A percentile compares a stretch with the other conserved stretches of the same genome.
Evolutionary conservation across 208 protist genomes (phyloP).

Genomic region (Leptomonas pyrrhocoris): DNA sequence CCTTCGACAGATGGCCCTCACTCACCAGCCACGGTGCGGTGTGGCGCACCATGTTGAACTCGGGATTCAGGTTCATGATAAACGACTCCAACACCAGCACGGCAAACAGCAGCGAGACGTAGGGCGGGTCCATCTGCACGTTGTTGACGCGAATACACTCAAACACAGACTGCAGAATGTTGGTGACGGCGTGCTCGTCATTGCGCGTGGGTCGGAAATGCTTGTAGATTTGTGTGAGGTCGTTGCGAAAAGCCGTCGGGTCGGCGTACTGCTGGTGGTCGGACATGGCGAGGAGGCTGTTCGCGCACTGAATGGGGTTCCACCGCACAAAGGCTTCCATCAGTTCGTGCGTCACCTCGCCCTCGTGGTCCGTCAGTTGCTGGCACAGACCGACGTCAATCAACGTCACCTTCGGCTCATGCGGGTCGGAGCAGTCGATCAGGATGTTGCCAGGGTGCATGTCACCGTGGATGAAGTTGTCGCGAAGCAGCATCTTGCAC

Average conservation of each 20-base stretch:
- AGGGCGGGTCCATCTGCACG: constrained; percentile 90
- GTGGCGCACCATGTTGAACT: constrained; percentile 92
- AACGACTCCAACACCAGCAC: constrained; percentile 92
- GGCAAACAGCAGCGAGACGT: constrained; percentile 88
- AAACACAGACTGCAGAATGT: constrained; percentile 88
- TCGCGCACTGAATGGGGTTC: constrained; percentile 65
- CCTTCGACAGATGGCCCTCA: constrained; percentile 84
- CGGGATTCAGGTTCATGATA: constrained; percentile 91
- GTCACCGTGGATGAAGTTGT: constrained; percentile 93
- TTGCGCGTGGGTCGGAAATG: constrained; percentile 73
- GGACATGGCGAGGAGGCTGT: constrained; percentile 76
- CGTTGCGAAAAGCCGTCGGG: constrained; percentile 49
- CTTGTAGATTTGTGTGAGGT: constrained; percentile 65
- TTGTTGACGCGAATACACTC: constrained; percentile 77
- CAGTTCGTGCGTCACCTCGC: constrained; percentile 59
- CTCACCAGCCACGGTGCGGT: constrained; percentile 87
- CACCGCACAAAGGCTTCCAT: constrained; percentile 91
- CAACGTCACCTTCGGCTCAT: constrained; percentile 78
- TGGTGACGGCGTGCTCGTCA: constrained; percentile 76
- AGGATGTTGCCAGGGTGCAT: constrained; percentile 94
- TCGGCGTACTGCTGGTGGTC: constrained; percentile 61
- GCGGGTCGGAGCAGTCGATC: constrained; percentile 79
- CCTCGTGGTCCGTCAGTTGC: constrained; percentile 74
- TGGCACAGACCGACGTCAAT: constrained; percentile 92
- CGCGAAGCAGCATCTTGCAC: constrained; percentile 91